Evolutionary conservation across 1,284 basidiomycete genomes (phyloP), one percentile per base, ranked within the genome.

Genomic region (Trichosporon coremiiforme): DNA sequence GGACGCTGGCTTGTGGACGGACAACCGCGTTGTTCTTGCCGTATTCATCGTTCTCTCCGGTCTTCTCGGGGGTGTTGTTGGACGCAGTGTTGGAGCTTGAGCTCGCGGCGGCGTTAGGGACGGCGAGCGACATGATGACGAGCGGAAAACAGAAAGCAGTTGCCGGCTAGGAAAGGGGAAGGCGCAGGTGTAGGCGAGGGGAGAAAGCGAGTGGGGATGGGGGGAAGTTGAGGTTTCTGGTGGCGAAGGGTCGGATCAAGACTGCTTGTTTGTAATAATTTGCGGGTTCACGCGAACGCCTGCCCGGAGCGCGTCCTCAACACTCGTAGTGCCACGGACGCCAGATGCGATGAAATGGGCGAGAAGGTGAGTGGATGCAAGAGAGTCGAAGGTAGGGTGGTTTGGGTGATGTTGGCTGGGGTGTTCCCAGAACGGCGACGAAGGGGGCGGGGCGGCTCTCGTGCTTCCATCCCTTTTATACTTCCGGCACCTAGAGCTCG

Each of bases 1-100:
- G 82, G n/a, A 84, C 82, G 69, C 79, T 78, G 22, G 76, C 75
- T 20, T 70, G 70, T 7, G 74, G 69, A 15, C 72, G 68, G 41
- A 71, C 65, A n/a, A 68, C 64, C 4, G 68, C 73, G 10, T 60
- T 41, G 31, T 62, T 70, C 69, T 72, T 72, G 67, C 73, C 73
- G 60, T 74, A 74, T 33, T 63, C 33, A 3, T 41, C 60, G 38
- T 47, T 45, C 38, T 67, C 57, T 17, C 55, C 53, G 10, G 66
- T 65, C 50, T 71, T 65, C 64, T 68, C 64, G 8, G 66, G 35
- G 22, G 62, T 33, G 25, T 60, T 57, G 50, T 36, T 53, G 45
- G 62, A 13, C 15, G 47, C 45, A 35, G 29, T 64, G 33, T 41
- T 57, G 25, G 66, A 65, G 41, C 45, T 47, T 63, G 63, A 60